Base-by-base conservation (phyloP, 1,284 basidiomycete species). In the Pascua guehoae region DNA sequence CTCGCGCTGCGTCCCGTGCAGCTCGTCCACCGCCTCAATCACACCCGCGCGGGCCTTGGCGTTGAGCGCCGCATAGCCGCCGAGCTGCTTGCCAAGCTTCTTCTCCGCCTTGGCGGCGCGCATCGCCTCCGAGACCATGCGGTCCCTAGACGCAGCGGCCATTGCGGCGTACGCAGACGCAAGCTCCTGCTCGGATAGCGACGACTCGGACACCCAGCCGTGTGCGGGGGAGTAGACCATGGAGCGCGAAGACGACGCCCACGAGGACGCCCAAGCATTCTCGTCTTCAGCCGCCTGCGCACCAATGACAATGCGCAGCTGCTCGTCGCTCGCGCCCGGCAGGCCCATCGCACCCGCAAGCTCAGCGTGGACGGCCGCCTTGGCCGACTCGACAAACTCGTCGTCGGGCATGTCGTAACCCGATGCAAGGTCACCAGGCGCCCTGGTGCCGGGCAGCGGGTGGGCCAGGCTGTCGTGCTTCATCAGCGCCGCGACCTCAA, bases 81-180 rank as follows among this genome's bases (percentile, higher is more conserved):
- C 94, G 8, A 98, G 83, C 18, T 86, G 83, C 63, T 95, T 86
- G 12, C 81, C 83, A 16, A 98, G 84, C 76, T 92, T 94, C 84
- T 95, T 97, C 80, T 98, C 96, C 5, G 83, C 76, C 79, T 98
- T 99, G 43, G 84, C 78, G 0, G 89, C 88, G 68, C 88, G 89
- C 48, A 81, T 83, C 0, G 91, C 90, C 68, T 91, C 88, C 67
- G 84, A 85, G n/a, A 85, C 78, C 86, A 99, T 91, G 47, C 79
- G 76, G n/a, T 86, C 85, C 24, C 87, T 84, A 54, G 82, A 81
- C 44, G 84, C 79, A 12, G 84, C 81, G 53, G 98, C 80, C 49
- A 87, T 77, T 8, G 81, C 71, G 0, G 79, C 72, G 67, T 88
- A 87, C 0, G 90, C 91, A 1, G 81, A 81, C 38, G 86, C 77